Evolutionary conservation across 495 filamentous ascomycete genomes (phyloP).

Genomic region (Friedmanniomyces simplex): DNA sequence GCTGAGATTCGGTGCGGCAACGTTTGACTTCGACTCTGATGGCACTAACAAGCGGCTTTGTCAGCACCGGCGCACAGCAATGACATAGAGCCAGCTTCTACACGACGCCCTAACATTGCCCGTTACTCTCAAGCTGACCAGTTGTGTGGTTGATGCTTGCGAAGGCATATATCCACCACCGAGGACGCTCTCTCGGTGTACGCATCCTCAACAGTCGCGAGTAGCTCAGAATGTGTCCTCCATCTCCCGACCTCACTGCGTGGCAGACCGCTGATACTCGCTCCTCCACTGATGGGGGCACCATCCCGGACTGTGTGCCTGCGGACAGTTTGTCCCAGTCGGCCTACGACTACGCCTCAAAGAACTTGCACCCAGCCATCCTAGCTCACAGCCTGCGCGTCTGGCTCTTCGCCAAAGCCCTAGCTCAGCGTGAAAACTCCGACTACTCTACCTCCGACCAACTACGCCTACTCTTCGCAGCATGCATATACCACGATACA

Average conservation of each 20-base stretch:
- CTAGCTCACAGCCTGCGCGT: constrained; percentile 40
- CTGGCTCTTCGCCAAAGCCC: constrained; percentile 32
- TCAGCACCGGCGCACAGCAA: too few species aligned
- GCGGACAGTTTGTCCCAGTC: constrained; percentile 1
- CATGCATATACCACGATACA: constrained; percentile 40
- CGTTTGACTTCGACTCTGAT: too few species aligned
- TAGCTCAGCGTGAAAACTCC: constrained; percentile 21
- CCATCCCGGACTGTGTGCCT: constrained; percentile 1
- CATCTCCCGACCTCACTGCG: background rate
- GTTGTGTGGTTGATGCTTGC: too few species aligned
- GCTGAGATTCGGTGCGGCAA: too few species aligned
- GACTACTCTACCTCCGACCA: constrained; percentile 7
- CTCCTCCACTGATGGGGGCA: background rate
- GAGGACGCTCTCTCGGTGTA: background rate
- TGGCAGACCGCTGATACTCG: background rate
- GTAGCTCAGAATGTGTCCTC: background rate
- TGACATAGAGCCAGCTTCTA: too few species aligned
- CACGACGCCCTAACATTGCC: too few species aligned
- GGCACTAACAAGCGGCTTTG: too few species aligned
- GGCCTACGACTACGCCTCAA: constrained; percentile 9
- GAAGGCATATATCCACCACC: background rate
- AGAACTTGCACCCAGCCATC: constrained; percentile 31
- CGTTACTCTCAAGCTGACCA: too few species aligned
- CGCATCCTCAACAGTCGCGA: background rate
- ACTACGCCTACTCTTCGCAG: constrained; percentile 30